Conservation (phyloP, 805 yeast species). For the Yueomyces sinensis region DNA sequence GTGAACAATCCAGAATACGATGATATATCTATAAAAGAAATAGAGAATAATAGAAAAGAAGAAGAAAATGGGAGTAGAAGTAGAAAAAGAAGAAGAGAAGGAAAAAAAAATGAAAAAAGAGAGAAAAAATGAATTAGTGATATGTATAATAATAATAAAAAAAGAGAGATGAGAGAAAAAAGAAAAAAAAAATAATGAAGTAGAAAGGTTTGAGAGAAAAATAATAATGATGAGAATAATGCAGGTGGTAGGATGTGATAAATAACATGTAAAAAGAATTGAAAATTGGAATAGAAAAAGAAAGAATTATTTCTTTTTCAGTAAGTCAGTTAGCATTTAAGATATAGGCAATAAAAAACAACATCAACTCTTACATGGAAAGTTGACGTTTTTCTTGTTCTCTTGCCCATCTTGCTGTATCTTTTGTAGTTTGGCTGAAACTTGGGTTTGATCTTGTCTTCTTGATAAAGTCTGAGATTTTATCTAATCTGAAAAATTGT, state of each 20-base stretch:
- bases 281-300: neutral
- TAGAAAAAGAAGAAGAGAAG: slow-evolving; percentile 5
- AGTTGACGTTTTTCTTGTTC: slow-evolving; percentile 38
- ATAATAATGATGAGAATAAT: slow-evolving; percentile 7
- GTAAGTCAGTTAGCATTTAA: no score
- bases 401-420: slow-evolving; percentile 96
- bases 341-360: no score
- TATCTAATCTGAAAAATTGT: slow-evolving; percentile 50
- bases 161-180: slow-evolving; percentile 3
- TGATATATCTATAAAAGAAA: neutral
- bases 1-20: neutral
- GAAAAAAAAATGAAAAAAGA: slow-evolving; percentile 5
- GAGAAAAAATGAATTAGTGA: slow-evolving; percentile 2
- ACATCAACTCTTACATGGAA: slow-evolving; percentile 7
- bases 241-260: slow-evolving; percentile 5
- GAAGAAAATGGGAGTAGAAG: slow-evolving; percentile 4
- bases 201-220: neutral
- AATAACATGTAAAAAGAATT: neutral
- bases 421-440: slow-evolving; percentile 57
- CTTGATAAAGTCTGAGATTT: slow-evolving; percentile 72
- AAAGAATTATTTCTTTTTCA: no score
- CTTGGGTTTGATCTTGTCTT: slow-evolving; percentile 51
- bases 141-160: slow-evolving; percentile 3
- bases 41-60: slow-evolving; percentile 3
- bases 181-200: slow-evolving; percentile 4